Base-by-base conservation (phyloP, 1,139 yeast genomes). In the Debaryomycetaceae sp. region DNA sequence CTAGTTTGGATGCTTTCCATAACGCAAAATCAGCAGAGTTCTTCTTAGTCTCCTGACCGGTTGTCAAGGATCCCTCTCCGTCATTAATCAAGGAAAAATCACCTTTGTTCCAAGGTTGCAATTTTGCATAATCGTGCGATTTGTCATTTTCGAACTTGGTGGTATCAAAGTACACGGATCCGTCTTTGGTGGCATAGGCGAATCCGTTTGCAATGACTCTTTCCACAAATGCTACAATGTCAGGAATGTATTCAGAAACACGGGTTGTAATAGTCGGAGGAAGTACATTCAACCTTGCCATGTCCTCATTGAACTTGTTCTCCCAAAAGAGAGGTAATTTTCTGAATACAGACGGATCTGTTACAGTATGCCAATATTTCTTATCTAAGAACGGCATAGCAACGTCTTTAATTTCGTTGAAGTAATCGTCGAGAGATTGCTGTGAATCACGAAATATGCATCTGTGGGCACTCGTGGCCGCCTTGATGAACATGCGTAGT, bases 41-140 rank as follows among this genome's bases (percentile, higher is more conserved):
- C 55, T 76, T 79, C 68, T 91, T 91, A 33, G 79, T 69, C 22
- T 63, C 63, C 36, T 71, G 66, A 1, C 78, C 68, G n/a, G 74
- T 62, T 22, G 84, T 72, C 45, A 91, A 75, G 9, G 96, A 84
- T 23, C 99, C 99, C 67, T 95, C 99, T 45, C 97, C 99, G 57
- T 93, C 99, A 46, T 84, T 86, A 48, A 93, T 86, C 49, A 93
- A 78, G 41, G 84, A 91, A 65, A 83, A 70, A 55, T 90, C 84
- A 44, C 96, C 96, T 65, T 88, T 88, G 62, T 91, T 91, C 98
- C 98, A 93, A 20, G 99, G 99, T 68, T 93, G 98, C 56, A 93
- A 80, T 66, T 95, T 95, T 39, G 99, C 98, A 63, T 93, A 93
- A 45, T 77, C 83, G 62, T 95, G 99, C 38, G 76, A 69, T 5